A percentile compares a stretch with the other conserved stretches of the same genome.
Conservation (phyloP, 352 stramenopile species). For the Pythium coloratum region DNA sequence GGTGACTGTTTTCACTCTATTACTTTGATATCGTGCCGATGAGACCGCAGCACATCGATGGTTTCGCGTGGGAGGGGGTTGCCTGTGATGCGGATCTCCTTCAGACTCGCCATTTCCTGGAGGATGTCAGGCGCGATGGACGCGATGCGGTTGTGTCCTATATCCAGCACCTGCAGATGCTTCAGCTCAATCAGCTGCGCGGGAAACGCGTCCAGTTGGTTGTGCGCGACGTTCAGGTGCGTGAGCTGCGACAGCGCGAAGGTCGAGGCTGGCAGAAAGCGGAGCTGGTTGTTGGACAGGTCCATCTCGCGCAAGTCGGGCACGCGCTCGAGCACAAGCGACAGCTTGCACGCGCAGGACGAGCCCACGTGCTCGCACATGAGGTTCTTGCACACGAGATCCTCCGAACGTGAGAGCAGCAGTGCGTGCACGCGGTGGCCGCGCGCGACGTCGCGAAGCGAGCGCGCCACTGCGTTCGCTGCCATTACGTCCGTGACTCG, state of each 20-base stretch:
- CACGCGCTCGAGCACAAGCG: conserved; percentile 73
- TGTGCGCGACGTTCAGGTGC: conserved; percentile 65
- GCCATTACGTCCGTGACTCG: background rate
- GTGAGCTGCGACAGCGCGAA: conserved; percentile 65
- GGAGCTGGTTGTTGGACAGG: conserved; percentile 77
- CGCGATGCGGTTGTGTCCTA: conserved; percentile 54
- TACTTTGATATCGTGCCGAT: conserved; percentile 37
- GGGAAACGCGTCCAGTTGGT: conserved; percentile 57
- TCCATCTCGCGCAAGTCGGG: conserved; percentile 67
- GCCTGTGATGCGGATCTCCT: conserved; percentile 40
- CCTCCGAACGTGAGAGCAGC: conserved; percentile 69
- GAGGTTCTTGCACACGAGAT: conserved; percentile 90
- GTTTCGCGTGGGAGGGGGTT: conserved; percentile 41
- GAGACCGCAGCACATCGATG: conserved; percentile 28
- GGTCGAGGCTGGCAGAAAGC: conserved; percentile 69
- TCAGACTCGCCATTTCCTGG: conserved; percentile 37
- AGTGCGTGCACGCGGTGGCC: conserved; percentile 54
- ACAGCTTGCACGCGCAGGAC: conserved; percentile 83
- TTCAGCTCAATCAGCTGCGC: conserved; percentile 42
- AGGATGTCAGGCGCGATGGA: conserved; percentile 45
- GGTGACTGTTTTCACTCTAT: conserved; percentile 5
- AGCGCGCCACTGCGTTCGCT: conserved; percentile 31
- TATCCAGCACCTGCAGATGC: conserved; percentile 60
- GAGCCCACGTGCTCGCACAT: conserved; percentile 91
- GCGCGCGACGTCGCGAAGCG: conserved; percentile 70